phyloP scores from a whole-genome alignment of 1,284 basidiomycete species.

The Chondrostereum purpureum region DNA sequence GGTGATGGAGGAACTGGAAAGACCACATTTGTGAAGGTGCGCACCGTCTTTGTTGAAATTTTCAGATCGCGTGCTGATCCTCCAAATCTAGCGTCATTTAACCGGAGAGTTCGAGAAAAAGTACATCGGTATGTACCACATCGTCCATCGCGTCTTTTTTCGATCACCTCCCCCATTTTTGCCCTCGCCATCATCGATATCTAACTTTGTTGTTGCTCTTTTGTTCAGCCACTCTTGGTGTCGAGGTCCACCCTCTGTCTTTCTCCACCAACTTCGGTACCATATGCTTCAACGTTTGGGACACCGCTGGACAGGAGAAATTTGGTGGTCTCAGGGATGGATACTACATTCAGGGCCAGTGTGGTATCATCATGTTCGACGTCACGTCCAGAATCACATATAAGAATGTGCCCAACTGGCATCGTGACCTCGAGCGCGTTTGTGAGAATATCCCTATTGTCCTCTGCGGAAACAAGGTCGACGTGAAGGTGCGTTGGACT shows the following conservation, averaged over 20 bases:
- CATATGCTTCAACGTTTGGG: slow-evolving; percentile 99
- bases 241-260: slow-evolving; percentile 94
- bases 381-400: slow-evolving; percentile 99
- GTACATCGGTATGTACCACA: slow-evolving; percentile 78
- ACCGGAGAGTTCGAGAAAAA: slow-evolving; percentile 99
- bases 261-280: slow-evolving; percentile 99
- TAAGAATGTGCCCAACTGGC: slow-evolving; percentile 99
- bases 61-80: slow-evolving; percentile 56
- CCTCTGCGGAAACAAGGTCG: slow-evolving; percentile 99
- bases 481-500: slow-evolving; percentile 78
- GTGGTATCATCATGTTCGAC: slow-evolving; percentile 99
- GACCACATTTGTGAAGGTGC: slow-evolving; percentile 96
- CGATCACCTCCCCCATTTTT: no score
- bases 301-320: slow-evolving; percentile 99
- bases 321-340: slow-evolving; percentile 98
- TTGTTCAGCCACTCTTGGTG: slow-evolving; percentile 89
- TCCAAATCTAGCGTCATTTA: slow-evolving; percentile 77
- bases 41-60: slow-evolving; percentile 14
- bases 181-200: slow-evolving; percentile 11
- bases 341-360: slow-evolving; percentile 99
- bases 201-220: slow-evolving; percentile 15
- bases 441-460: slow-evolving; percentile 99
- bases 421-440: slow-evolving; percentile 98
- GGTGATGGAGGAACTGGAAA: slow-evolving; percentile 99
- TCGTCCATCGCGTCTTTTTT: slow-evolving; percentile 14